Conservation (phyloP, 2,329 filamentous ascomycete species). For the Fusarium lyarnte region DNA sequence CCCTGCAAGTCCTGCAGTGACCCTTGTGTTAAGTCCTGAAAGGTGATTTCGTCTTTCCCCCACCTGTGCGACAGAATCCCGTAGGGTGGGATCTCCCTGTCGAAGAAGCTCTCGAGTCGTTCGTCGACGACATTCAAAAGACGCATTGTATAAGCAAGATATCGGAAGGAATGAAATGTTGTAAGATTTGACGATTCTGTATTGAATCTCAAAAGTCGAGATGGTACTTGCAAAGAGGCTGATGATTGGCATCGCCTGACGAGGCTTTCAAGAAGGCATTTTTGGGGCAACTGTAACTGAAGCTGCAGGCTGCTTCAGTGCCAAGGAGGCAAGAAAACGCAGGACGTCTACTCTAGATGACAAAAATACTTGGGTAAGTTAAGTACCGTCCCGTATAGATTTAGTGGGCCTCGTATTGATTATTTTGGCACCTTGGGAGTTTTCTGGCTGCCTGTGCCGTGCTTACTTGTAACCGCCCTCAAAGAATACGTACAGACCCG, state of each 20-base stretch:
- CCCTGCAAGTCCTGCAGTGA: neutral
- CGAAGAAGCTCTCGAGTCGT: conserved; percentile 37
- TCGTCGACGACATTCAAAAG: conserved; percentile 41
- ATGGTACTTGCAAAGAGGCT: neutral
- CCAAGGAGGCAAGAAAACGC: neutral
- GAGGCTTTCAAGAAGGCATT: conserved; percentile 7
- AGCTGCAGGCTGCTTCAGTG: neutral
- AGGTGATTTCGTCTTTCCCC: conserved; percentile 44
- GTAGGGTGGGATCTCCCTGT: conserved; percentile 37
- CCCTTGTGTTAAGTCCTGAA: conserved; percentile 38
- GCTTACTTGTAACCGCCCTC: neutral
- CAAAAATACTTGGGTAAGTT: accelerated
- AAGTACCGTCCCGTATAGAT: accelerated
- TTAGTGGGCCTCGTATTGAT: too few species aligned
- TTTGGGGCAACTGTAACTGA: neutral
- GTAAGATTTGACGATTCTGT: too few species aligned
- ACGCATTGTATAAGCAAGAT: conserved; percentile 33
- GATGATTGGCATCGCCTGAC: neutral
- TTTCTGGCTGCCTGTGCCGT: neutral
- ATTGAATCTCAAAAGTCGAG: neutral
- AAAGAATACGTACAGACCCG: neutral
- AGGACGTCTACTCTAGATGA: neutral
- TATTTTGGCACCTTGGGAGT: neutral
- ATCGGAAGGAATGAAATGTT: too few species aligned
- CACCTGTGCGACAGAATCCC: conserved; percentile 52